phyloP scores from a whole-genome alignment of 2,329 filamentous ascomycete species.

The Penicillium crustosum region DNA sequence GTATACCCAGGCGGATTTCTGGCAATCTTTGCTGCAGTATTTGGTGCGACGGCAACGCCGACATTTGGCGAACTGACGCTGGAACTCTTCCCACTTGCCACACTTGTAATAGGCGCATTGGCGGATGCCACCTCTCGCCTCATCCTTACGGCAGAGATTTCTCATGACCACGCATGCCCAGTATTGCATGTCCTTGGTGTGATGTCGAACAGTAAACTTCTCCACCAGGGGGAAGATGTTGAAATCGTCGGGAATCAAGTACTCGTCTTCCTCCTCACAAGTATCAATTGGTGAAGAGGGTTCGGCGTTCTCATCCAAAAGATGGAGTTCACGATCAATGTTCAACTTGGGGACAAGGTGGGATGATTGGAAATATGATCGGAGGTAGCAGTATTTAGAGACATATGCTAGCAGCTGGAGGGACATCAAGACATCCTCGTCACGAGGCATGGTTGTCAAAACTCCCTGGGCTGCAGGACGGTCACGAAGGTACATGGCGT shows the following conservation, averaged over 20 bases:
- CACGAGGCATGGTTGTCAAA: constrained; percentile 86
- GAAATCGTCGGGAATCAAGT: constrained; percentile 87
- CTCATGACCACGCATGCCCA: constrained; percentile 99
- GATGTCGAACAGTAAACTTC: constrained; percentile 94
- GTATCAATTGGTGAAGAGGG: constrained; percentile 32
- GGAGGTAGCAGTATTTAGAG: constrained; percentile 95
- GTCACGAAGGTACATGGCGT: constrained; percentile 77
- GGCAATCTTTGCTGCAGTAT: constrained; percentile 99
- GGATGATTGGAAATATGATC: constrained; percentile 91
- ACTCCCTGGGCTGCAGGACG: constrained; percentile 69
- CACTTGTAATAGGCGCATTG: constrained; percentile 98
- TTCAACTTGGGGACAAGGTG: constrained; percentile 90
- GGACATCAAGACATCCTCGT: constrained; percentile 98
- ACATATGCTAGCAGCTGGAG: constrained; percentile 95
- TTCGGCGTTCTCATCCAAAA: constrained; percentile 70
- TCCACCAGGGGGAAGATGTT: constrained; percentile 98
- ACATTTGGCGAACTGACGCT: constrained; percentile 96
- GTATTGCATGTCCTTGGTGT: constrained; percentile 98
- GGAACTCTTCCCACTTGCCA: constrained; percentile 97
- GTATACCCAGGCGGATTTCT: constrained; percentile 98
- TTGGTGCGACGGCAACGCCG: constrained; percentile 93
- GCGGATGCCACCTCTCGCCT: constrained; percentile 86
- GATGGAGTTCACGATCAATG: constrained; percentile 79
- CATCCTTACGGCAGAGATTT: constrained; percentile 96
- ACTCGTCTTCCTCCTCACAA: constrained; percentile 74